A percentile compares a stretch with the other conserved stretches of the same genome.
phyloP scores from a whole-genome alignment of 2,329 filamentous ascomycete genomes.

The Pseudogymnoascus verrucosus region DNA sequence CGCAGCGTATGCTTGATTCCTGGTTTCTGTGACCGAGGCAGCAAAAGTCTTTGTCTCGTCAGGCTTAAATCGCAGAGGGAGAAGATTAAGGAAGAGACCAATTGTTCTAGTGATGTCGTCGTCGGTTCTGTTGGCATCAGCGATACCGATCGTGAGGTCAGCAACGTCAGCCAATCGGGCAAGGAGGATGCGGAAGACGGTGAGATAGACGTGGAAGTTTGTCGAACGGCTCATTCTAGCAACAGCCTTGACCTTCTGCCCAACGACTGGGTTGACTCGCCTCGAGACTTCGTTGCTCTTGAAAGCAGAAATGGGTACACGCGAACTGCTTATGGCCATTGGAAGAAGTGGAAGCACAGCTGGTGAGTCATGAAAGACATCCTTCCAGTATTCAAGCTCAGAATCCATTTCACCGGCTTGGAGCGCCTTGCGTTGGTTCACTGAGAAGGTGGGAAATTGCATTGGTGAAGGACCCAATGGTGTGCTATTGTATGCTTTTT shows the following conservation, averaged over 20 bases:
- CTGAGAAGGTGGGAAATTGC: slow-evolving; percentile 32
- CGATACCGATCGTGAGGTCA: slow-evolving; percentile 40
- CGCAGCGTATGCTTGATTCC: slow-evolving; percentile 17
- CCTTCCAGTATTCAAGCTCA: slow-evolving; percentile 31
- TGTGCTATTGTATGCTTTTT: slow-evolving; percentile 33
- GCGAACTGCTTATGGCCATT: slow-evolving; percentile 19
- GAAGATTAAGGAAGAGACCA: slow-evolving; percentile 41
- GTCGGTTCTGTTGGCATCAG: slow-evolving; percentile 36
- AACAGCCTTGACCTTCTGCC: slow-evolving; percentile 19
- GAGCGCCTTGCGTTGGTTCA: slow-evolving; percentile 25
- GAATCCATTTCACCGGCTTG: slow-evolving; percentile 23
- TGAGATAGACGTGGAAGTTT: slow-evolving; percentile 40
- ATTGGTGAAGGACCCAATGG: slow-evolving; percentile 16
- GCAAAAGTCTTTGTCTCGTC: slow-evolving; percentile 24
- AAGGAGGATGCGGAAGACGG: slow-evolving; percentile 33
- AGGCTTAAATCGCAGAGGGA: slow-evolving; percentile 35
- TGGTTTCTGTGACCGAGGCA: slow-evolving; percentile 23
- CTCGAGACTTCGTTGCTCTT: slow-evolving; percentile 15
- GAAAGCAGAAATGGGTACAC: slow-evolving; percentile 19
- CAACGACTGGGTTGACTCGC: slow-evolving; percentile 17
- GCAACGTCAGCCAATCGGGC: slow-evolving; percentile 28
- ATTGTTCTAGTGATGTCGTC: slow-evolving; percentile 28
- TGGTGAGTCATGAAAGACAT: slow-evolving; percentile 20
- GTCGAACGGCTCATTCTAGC: slow-evolving; percentile 27
- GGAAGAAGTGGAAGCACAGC: slow-evolving; percentile 29